Evolutionary conservation across 345 rosid genomes (phyloP).

Genomic region (Psidium friedrichsthalianum): DNA sequence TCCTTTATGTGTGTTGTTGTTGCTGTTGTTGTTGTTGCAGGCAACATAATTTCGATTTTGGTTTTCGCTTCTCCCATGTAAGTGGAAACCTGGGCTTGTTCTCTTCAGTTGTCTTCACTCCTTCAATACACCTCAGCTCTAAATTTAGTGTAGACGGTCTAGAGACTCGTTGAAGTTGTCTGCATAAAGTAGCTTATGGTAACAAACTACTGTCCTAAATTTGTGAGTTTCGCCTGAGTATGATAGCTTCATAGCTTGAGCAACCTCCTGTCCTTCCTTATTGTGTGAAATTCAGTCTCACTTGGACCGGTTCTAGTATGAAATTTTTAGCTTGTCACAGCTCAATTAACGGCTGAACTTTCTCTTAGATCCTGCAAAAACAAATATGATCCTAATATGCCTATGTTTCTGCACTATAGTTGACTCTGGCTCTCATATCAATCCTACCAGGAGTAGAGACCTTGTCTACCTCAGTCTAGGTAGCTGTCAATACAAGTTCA

Average conservation of each 20-base stretch:
- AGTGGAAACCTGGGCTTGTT: constrained; percentile 6
- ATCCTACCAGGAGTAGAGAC: background rate
- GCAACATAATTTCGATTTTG: constrained; percentile 41
- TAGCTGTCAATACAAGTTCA: background rate
- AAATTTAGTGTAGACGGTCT: background rate
- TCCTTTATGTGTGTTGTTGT: background rate
- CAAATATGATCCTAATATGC: background rate
- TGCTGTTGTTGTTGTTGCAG: constrained; percentile 9
- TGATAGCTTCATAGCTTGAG: background rate
- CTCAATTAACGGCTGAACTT: background rate
- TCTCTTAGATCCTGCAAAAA: background rate
- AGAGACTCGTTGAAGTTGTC: background rate
- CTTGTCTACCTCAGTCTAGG: background rate
- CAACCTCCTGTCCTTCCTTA: background rate
- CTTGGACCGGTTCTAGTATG: background rate
- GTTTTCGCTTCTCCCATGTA: constrained; percentile 49
- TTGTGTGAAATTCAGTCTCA: background rate
- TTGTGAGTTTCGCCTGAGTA: background rate
- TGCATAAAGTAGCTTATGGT: background rate
- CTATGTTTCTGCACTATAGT: background rate
- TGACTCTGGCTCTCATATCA: background rate
- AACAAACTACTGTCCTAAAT: background rate
- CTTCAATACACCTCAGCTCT: background rate
- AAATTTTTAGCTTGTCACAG: background rate
- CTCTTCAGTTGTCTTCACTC: background rate